Evolutionary conservation across 176 grass and related monocot genomes (phyloP), one percentile per base, ranked within the genome.

Genomic region (Oryza coarctata): DNA sequence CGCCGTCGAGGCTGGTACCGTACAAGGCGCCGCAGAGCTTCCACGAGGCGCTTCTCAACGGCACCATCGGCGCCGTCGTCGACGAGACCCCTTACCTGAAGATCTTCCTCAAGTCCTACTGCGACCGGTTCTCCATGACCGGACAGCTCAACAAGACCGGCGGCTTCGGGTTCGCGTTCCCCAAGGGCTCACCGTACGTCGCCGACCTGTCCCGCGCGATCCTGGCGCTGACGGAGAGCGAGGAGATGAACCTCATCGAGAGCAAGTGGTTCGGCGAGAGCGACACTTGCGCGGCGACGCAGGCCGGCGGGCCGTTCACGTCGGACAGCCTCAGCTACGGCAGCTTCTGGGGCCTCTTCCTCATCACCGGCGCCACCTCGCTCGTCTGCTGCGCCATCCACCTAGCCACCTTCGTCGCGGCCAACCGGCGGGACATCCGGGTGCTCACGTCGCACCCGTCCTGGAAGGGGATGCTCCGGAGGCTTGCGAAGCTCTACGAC

Each of bases 321-420:
- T 81, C 94, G 32, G 70, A 75, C 47, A 88, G 84, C 38, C 90
- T 97, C 50, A 83, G 69, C 86, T 86, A 87, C 68, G 11, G 6
- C 22, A 97, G 81, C 86, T 97, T 97, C 76, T 94, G 88, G 94
- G 94, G 94, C 3, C 86, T 97, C 6, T 97, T 97, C 77, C 89
- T 94, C 58, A 35, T 97, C 84, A 94, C 94, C 25, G 89, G 94
- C 78, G 75, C 17, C 49, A 90, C 87, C 66, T 91, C 94, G 2
- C 45, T 87, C 3, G 9, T 87, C 27, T 88, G 82, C 47, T 76
- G 61, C 58, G 36, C 64, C 52, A 2, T 84, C 22, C 88, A 90
- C 34, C 80, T 94, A 1, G 28, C 10, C 41, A 15, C 8, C 26
- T 90, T 90, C 65, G 1, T 72, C 75, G 76, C 60, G 18, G 20